phyloP scores from a whole-genome alignment of 1,284 basidiomycete species.

The Sphaerobolus stellatus region DNA sequence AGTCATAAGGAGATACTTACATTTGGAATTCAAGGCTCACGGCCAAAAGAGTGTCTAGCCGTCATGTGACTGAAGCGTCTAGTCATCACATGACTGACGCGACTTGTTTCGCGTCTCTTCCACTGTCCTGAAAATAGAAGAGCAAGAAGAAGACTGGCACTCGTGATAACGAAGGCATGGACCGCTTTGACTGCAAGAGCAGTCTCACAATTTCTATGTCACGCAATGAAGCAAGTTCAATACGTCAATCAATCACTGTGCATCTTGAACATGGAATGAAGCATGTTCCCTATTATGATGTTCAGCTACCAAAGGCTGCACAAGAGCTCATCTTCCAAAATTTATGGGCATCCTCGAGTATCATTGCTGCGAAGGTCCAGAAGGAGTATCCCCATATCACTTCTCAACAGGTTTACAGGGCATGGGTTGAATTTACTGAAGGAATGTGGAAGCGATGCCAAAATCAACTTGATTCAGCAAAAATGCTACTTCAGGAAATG shows the following conservation, averaged over 20 bases:
- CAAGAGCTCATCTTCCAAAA: constrained; percentile 20
- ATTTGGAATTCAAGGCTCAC: too few relatives aligned
- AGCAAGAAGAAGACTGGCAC: too few relatives aligned
- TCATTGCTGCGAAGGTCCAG: constrained; percentile 17
- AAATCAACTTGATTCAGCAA: constrained; percentile 27
- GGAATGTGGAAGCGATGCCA: constrained; percentile 26
- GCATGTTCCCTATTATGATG: constrained; percentile 26
- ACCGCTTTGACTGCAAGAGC: constrained; percentile 14
- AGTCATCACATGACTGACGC: too few relatives aligned
- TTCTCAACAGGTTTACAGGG: constrained; percentile 21
- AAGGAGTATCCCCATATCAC: constrained; percentile 21
- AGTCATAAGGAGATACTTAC: too few relatives aligned
- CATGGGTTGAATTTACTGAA: constrained; percentile 29
- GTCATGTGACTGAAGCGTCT: too few relatives aligned
- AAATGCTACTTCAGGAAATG: constrained; percentile 24
- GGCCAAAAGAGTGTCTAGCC: too few relatives aligned
- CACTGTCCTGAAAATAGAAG: too few relatives aligned
- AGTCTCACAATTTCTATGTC: constrained; percentile 18
- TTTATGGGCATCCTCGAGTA: constrained; percentile 19
- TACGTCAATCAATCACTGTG: constrained; percentile 12
- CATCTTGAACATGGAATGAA: constrained; percentile 19
- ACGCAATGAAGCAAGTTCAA: not conserved
- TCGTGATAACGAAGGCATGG: constrained; percentile 6
- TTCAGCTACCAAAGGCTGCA: constrained; percentile 24
- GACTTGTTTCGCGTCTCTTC: too few relatives aligned